Evolutionary conservation across 805 yeast species (phyloP), one percentile per base, ranked within the genome.

Genomic region (Saccharomycopsis sp.): DNA sequence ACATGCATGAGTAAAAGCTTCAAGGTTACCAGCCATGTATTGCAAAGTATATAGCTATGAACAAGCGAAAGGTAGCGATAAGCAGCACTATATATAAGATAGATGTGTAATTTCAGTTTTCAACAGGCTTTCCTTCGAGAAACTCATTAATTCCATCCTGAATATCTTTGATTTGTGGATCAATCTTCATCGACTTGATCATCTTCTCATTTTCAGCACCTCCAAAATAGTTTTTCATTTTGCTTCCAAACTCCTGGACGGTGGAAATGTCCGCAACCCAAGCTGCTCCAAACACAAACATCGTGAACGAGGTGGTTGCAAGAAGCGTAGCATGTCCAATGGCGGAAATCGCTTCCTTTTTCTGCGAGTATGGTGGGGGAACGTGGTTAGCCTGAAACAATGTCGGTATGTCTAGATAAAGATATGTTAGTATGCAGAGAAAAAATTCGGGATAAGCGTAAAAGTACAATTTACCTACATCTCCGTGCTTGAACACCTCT

Each of bases 271-370:
- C 96, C 71, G 79, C 76, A 47, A 83, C 75, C 97, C 97, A 91
- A 65, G 89, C 84, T 1, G 83, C 75, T 1, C 96, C 95, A 46
- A 88, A 80, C 1, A 84, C 74, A 2, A 81, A 71, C 89, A 89
- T 88, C 1, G 89, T 79, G 64, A 86, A 79, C 0, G 89, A 81
- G 0, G 90, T 79, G 0, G 84, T 78, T 1, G 97, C 88, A 16
- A 91, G 72, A 52, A 87, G 71, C 0, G 96, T 81, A 1, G 97
- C 95, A 47, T 88, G 85, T 0, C 85, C 82, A 2, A 91, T 89
- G 0, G 97, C 97, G 47, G 84, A 82, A 37, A 89, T 81, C 1
- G 97, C 97, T 68, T 91, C 97, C 56, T 82, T 80, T 61, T 88
- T 83, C 67, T 88, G 84, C 34, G 87, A 85, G 66, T 85, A 87